Conservation (phyloP, 805 yeast species). For the Yarrowia keelungensis region DNA sequence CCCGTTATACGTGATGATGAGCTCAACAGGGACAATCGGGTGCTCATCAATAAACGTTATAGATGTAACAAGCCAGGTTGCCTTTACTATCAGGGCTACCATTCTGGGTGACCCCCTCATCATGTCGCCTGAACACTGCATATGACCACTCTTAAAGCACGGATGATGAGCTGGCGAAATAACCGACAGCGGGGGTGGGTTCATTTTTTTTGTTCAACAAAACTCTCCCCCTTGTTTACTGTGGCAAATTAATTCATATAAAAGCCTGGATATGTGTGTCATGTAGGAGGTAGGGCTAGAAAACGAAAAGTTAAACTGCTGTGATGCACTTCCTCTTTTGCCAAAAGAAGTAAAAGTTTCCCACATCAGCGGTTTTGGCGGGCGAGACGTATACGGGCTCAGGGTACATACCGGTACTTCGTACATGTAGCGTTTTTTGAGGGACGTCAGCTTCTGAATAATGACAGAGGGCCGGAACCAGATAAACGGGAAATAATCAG, state of each 20-base stretch:
- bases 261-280: slow-evolving; percentile 1
- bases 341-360: slow-evolving; percentile 33
- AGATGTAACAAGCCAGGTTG: no score
- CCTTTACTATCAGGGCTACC: no score
- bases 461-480: no score
- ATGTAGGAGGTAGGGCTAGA: slow-evolving; percentile 11
- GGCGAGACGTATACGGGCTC: not conserved
- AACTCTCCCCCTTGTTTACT: slow-evolving; percentile 6
- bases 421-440: no score
- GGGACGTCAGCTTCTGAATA: no score
- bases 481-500: no score
- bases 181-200: slow-evolving; percentile 14
- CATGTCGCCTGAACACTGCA: not conserved
- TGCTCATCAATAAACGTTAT: no score
- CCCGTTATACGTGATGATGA: no score
- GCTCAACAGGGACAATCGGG: no score
- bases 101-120: no score
- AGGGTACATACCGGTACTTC: no score
- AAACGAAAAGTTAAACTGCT: slow-evolving; percentile 1
- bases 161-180: not conserved
- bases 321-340: slow-evolving; percentile 34
- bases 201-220: not conserved
- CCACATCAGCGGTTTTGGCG: slow-evolving; percentile 14
- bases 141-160: not conserved
- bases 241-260: slow-evolving; percentile 27